A percentile compares a stretch with the other conserved stretches of the same genome.
Evolutionary conservation across 257 asterid species (phyloP).

Genomic region (Forsythia viridissima): DNA sequence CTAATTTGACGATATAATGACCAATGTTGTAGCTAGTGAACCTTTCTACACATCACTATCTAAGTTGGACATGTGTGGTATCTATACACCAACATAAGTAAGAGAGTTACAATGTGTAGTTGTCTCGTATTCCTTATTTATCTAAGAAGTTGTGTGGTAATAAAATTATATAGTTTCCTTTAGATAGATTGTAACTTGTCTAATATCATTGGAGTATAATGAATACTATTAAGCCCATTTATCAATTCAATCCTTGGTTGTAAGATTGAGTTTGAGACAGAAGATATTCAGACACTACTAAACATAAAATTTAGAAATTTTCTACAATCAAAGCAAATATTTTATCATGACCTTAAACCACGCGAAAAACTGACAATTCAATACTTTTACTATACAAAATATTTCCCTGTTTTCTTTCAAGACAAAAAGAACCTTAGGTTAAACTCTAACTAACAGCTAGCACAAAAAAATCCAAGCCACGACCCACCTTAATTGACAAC

Average conservation of each 20-base stretch:
- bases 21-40: too few relatives aligned
- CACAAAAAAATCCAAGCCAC: slow-evolving; percentile 23
- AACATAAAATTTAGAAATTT: neutral
- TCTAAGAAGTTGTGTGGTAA: too few relatives aligned
- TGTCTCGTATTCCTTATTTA: too few relatives aligned
- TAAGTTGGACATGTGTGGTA: too few relatives aligned
- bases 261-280: neutral
- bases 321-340: neutral
- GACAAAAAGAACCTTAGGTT: slow-evolving; percentile 3
- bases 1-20: too few relatives aligned
- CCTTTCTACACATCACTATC: too few relatives aligned
- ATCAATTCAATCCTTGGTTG: neutral
- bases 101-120: too few relatives aligned
- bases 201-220: too few relatives aligned
- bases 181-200: too few relatives aligned
- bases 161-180: too few relatives aligned
- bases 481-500: slow-evolving; percentile 77
- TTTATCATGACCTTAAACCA: slow-evolving; percentile 1
- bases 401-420: neutral
- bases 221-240: too few relatives aligned
- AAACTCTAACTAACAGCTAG: slow-evolving; percentile 5
- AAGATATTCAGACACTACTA: neutral
- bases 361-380: slow-evolving; percentile 8
- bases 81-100: too few relatives aligned
- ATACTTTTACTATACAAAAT: neutral